phyloP scores from a whole-genome alignment of 257 asterid genomes.

The Salvia miltiorrhiza region DNA sequence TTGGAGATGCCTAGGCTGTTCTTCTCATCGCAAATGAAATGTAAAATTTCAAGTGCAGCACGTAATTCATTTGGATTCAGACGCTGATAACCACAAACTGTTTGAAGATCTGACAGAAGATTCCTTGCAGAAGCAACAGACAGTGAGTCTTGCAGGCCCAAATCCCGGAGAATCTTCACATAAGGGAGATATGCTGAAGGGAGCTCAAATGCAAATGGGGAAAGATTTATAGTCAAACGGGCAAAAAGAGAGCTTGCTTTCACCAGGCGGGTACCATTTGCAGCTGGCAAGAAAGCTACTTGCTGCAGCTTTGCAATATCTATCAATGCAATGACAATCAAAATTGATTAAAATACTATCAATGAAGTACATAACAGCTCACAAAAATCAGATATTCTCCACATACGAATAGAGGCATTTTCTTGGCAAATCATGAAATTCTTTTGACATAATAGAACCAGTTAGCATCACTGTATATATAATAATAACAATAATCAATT shows the following conservation, averaged over 20 bases:
- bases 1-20: slow-evolving; percentile 41
- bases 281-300: slow-evolving; percentile 92
- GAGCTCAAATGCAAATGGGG: slow-evolving; percentile 96
- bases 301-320: slow-evolving; percentile 64
- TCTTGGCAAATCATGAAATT: background rate
- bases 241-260: slow-evolving; percentile 84
- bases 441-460: background rate
- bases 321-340: slow-evolving; percentile 30
- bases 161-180: slow-evolving; percentile 69
- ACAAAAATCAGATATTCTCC: slow-evolving; percentile 8
- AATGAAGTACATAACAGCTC: slow-evolving; percentile 9
- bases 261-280: slow-evolving; percentile 94
- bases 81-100: slow-evolving; percentile 85
- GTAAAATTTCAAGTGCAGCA: slow-evolving; percentile 75
- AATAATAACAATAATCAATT: too few species aligned
- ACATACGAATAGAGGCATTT: slow-evolving; percentile 13
- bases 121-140: slow-evolving; percentile 72
- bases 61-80: slow-evolving; percentile 92
- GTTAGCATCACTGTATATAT: background rate
- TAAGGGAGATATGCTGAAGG: slow-evolving; percentile 79
- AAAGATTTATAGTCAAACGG: slow-evolving; percentile 74
- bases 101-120: slow-evolving; percentile 80
- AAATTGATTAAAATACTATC: slow-evolving; percentile 19
- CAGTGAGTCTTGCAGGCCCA: slow-evolving; percentile 81
- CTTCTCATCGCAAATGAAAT: slow-evolving; percentile 62